Base-by-base conservation (phyloP, 306 rosid species). In the Cicer pinnatifidum region DNA sequence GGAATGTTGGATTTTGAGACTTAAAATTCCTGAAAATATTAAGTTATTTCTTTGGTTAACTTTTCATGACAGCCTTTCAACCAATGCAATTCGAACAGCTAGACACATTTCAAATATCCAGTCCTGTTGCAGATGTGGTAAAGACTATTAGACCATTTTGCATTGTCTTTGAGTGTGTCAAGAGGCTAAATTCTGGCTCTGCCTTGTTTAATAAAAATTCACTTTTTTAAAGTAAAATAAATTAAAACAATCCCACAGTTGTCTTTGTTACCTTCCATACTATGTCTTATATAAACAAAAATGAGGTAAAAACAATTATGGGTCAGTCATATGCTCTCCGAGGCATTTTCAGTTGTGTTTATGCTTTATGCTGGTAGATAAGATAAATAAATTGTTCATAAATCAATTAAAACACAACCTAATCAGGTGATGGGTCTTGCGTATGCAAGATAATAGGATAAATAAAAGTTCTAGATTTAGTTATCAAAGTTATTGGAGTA, bases 401-500 rank as follows among this genome's bases (percentile, higher is more conserved):
- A 10, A 11, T 45, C 50, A 45, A 45, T 45, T 45, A 12, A 53
- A 3, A 16, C 59, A 53, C 6, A 54, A 12, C 61, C 61, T 62
- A 38, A 47, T 74, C 50, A 39, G 78, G 68, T 41, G 33, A 75
- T 65, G 81, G 72, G 69, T 51, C 54, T 45, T 39, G 50, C 62
- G n/a, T 50, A 35, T 11, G 1, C 41, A 33, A 37, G 57, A 54
- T 54, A 43, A 33, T 5, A 35, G 28, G 72, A 50, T 67, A 39
- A 28, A 50, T 67, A 39, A 28, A 73, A 8, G 16, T 35, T 67
- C 17, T 57, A 47, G 35, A 54, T 66, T 40, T 53, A 12, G 35
- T 15, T 12, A 20, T 70, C 74, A 71, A 50, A 54, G 69, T 46
- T 17, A 39, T 35, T 28, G 5, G 58, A 28, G 67, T 48, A 13